These are phyloP conservation scores for Gossypium ekmanianum DNA, from an alignment of 345 rosid genomes.

Conservation along the genomic window DNA sequence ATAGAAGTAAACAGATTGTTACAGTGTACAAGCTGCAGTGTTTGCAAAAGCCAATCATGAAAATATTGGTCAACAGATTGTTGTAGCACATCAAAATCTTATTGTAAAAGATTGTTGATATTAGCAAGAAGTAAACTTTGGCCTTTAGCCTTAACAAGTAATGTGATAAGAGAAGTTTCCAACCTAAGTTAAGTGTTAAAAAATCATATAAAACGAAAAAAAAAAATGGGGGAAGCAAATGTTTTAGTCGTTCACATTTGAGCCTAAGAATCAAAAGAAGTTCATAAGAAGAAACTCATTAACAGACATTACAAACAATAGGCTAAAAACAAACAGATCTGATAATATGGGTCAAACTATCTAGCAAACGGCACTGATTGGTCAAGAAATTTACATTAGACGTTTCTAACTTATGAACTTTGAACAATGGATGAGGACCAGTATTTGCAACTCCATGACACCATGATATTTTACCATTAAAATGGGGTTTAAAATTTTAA, in stretches of 20 bases:
- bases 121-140: neutral
- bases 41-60: neutral
- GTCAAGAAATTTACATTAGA: neutral
- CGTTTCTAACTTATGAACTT: neutral
- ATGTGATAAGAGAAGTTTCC: constrained; percentile 3
- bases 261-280: neutral
- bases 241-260: neutral
- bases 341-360: neutral
- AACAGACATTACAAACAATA: neutral
- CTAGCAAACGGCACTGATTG: neutral
- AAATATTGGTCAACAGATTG: neutral
- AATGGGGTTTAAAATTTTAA: neutral
- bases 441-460: neutral
- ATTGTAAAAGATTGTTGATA: neutral
- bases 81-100: neutral
- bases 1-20: too few species aligned
- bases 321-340: neutral
- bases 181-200: neutral
- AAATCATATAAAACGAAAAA: too few species aligned
- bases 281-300: neutral
- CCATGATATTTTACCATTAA: neutral
- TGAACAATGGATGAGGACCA: neutral
- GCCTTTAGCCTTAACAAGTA: neutral
- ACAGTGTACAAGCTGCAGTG: neutral
- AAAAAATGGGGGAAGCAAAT: neutral